These are phyloP conservation scores for Cornus suecica DNA, from an alignment of 148 eudicot species.

Conservation along the genomic window DNA sequence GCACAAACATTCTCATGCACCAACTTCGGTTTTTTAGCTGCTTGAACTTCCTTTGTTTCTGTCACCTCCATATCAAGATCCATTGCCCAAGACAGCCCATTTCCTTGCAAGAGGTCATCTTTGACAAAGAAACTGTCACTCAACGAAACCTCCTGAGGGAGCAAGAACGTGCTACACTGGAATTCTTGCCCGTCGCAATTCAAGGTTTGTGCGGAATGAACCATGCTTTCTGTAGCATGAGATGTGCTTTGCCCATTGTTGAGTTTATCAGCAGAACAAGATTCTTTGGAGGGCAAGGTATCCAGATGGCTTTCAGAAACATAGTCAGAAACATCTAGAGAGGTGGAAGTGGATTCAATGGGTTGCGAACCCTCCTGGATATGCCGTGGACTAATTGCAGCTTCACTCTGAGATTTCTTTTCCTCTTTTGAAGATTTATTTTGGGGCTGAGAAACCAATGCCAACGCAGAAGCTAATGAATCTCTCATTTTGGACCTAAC, in stretches of 20 bases:
- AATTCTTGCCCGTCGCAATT: constrained; percentile 34
- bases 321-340: constrained; percentile 13
- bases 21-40: constrained; percentile 28
- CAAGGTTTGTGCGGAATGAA: constrained; percentile 29
- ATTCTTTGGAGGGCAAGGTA: constrained; percentile 17
- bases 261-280: constrained; percentile 21
- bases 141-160: constrained; percentile 58
- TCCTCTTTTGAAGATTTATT: constrained; percentile 29
- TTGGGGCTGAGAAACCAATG: constrained; percentile 47
- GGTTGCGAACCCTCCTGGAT: constrained; percentile 23
- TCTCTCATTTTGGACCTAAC: constrained; percentile 92
- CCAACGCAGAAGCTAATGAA: constrained; percentile 76
- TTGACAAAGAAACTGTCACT: constrained; percentile 56
- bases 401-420: constrained; percentile 19
- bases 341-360: constrained; percentile 18
- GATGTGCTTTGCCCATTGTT: constrained; percentile 22
- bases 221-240: constrained; percentile 21
- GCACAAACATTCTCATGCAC: constrained; percentile 20
- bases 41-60: constrained; percentile 36
- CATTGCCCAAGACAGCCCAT: constrained; percentile 87
- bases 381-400: constrained; percentile 10
- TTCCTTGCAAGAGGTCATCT: constrained; percentile 90
- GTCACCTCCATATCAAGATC: constrained; percentile 42
- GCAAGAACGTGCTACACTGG: constrained; percentile 43
- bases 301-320: constrained; percentile 24